phyloP scores from a whole-genome alignment of 75 land plant species.

The Isoetes taiwanensis region DNA sequence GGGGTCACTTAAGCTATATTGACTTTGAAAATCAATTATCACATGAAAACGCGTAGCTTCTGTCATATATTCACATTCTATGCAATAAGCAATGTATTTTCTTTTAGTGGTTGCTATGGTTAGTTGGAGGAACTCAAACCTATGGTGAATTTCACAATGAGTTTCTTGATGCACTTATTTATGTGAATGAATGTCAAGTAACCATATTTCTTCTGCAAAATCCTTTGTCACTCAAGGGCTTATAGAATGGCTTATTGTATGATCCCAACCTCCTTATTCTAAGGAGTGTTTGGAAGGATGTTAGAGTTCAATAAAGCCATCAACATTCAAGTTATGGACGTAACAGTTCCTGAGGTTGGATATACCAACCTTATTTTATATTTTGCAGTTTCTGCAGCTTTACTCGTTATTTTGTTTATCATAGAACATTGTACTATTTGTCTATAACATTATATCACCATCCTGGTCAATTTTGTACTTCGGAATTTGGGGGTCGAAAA shows the following conservation, averaged over 20 bases:
- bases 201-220: slow-evolving; percentile 16
- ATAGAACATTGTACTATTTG: too few species aligned
- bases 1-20: slow-evolving; percentile 28
- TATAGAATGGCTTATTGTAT: slow-evolving; percentile 58
- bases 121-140: neutral
- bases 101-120: neutral
- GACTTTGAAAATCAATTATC: too few species aligned
- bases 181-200: neutral
- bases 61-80: neutral
- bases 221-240: slow-evolving; percentile 24
- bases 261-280: slow-evolving; percentile 51
- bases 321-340: slow-evolving; percentile 54
- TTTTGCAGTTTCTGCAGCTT: neutral
- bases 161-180: neutral
- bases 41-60: neutral
- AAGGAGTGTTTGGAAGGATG: slow-evolving; percentile 35
- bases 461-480: slow-evolving; percentile 1
- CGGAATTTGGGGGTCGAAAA: too few species aligned
- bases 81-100: neutral
- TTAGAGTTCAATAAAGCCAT: slow-evolving; percentile 51
- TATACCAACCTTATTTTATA: neutral
- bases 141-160: neutral
- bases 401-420: neutral
- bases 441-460: too few species aligned
- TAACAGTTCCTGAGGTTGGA: slow-evolving; percentile 42